A percentile compares a stretch with the other conserved stretches of the same genome.
Conservation (phyloP, 2,329 filamentous ascomycete species). For the Sphaceloma murrayae region DNA sequence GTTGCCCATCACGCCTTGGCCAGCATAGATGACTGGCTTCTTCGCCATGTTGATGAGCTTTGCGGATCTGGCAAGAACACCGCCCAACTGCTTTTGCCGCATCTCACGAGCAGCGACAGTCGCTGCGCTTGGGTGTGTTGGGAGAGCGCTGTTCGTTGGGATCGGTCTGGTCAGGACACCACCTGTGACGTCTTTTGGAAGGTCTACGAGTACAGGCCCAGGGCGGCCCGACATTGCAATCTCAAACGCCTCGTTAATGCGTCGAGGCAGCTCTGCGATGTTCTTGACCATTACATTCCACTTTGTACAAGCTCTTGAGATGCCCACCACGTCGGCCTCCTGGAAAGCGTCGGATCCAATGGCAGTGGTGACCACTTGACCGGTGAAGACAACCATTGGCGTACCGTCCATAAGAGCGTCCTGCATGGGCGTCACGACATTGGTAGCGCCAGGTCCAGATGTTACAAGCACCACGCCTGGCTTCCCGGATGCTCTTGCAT, state of each 20-base stretch:
- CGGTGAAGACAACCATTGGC: slow-evolving; percentile 89
- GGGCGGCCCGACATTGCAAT: slow-evolving; percentile 91
- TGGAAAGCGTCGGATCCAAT: slow-evolving; percentile 97
- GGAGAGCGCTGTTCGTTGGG: slow-evolving; percentile 63
- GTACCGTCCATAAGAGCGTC: slow-evolving; percentile 93
- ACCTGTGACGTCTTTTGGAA: slow-evolving; percentile 93
- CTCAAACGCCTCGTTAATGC: slow-evolving; percentile 97
- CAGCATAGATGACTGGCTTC: slow-evolving; percentile 92
- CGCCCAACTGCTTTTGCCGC: slow-evolving; percentile 60
- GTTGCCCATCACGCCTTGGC: slow-evolving; percentile 74
- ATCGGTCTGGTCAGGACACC: slow-evolving; percentile 75
- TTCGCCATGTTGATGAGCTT: slow-evolving; percentile 77
- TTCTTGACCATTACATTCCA: slow-evolving; percentile 99
- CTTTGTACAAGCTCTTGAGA: slow-evolving; percentile 91
- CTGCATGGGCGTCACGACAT: slow-evolving; percentile 92
- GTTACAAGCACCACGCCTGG: slow-evolving; percentile 95
- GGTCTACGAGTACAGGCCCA: slow-evolving; percentile 87
- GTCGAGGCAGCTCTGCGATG: slow-evolving; percentile 79
- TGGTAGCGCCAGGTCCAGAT: slow-evolving; percentile 91
- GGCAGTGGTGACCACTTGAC: slow-evolving; percentile 79
- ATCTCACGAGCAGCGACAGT: slow-evolving; percentile 69
- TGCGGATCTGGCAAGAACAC: slow-evolving; percentile 67
- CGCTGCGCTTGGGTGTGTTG: slow-evolving; percentile 75
- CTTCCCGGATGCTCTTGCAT: slow-evolving; percentile 85
- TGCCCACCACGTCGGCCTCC: slow-evolving; percentile 88